phyloP scores from a whole-genome alignment of 345 rosid species.

The Rubroshorea leprosula region DNA sequence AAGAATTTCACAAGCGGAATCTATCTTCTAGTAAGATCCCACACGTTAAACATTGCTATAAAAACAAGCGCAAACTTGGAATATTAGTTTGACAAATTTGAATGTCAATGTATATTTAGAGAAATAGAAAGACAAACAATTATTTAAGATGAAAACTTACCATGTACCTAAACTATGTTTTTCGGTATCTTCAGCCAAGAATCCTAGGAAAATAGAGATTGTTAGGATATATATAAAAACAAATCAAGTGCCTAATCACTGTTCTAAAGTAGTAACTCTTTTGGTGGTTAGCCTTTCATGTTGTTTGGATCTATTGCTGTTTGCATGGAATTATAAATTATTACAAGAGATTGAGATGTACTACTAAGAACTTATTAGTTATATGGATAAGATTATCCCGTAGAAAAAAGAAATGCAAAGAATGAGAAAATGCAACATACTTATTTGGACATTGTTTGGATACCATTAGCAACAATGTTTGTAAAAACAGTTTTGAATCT shows the following conservation, averaged over 20 bases:
- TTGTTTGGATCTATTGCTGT: constrained; percentile 27
- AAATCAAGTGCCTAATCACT: constrained; percentile 54
- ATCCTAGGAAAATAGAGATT: constrained; percentile 81
- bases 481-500: constrained; percentile 75
- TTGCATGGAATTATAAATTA: constrained; percentile 10
- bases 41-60: constrained; percentile 58
- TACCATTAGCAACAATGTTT: constrained; percentile 77
- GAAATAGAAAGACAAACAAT: background rate
- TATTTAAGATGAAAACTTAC: constrained; percentile 28
- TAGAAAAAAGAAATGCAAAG: no score
- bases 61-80: constrained; percentile 72
- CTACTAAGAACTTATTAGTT: background rate
- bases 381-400: background rate
- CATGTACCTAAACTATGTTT: constrained; percentile 60
- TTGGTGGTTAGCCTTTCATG: constrained; percentile 42
- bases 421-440: no score
- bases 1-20: constrained; percentile 43
- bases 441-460: constrained; percentile 26
- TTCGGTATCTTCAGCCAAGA: constrained; percentile 78
- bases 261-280: constrained; percentile 43
- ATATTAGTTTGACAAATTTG: constrained; percentile 1
- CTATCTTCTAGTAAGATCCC: constrained; percentile 63
- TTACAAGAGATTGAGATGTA: background rate
- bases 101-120: background rate
- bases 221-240: constrained; percentile 57